Conservation (phyloP, 768 basidiomycete species). For the Trametes punicea region DNA sequence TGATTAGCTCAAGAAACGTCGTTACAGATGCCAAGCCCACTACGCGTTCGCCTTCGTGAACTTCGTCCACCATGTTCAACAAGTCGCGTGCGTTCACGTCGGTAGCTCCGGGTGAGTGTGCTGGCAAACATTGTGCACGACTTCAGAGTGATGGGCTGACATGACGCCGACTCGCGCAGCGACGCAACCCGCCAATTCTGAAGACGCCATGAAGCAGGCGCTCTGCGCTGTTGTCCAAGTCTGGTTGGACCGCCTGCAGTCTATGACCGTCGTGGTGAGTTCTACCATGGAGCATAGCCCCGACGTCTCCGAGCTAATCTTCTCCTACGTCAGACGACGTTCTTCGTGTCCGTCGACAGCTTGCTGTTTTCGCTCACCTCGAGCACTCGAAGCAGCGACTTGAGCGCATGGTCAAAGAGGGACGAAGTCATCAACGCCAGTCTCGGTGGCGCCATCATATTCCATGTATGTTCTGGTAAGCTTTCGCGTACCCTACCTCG, state of each 20-base stretch:
- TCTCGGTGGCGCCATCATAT: slow-evolving; percentile 19
- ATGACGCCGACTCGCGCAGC: neutral
- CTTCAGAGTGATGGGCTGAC: neutral
- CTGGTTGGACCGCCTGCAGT: slow-evolving; percentile 60
- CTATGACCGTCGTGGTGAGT: slow-evolving; percentile 57
- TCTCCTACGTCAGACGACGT: slow-evolving; percentile 46
- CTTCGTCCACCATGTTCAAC: slow-evolving; percentile 2
- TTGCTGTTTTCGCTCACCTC: slow-evolving; percentile 38
- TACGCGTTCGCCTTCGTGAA: neutral
- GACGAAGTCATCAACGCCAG: slow-evolving; percentile 22
- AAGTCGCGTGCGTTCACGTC: slow-evolving; percentile 8
- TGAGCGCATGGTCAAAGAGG: slow-evolving; percentile 13
- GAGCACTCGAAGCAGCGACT: slow-evolving; percentile 26
- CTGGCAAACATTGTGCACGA: too few relatives aligned
- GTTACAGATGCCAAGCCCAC: neutral
- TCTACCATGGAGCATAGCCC: neutral
- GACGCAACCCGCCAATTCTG: neutral
- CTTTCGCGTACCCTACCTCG: too few relatives aligned
- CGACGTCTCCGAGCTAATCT: neutral
- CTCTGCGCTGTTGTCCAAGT: slow-evolving; percentile 40
- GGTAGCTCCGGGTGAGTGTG: neutral
- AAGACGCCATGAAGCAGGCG: slow-evolving; percentile 18
- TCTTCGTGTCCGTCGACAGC: slow-evolving; percentile 59
- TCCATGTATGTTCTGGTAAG: slow-evolving; percentile 53
- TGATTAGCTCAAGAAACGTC: neutral